phyloP scores from a whole-genome alignment of 345 rosid genomes.

The Eucalyptus erythrocorys region DNA sequence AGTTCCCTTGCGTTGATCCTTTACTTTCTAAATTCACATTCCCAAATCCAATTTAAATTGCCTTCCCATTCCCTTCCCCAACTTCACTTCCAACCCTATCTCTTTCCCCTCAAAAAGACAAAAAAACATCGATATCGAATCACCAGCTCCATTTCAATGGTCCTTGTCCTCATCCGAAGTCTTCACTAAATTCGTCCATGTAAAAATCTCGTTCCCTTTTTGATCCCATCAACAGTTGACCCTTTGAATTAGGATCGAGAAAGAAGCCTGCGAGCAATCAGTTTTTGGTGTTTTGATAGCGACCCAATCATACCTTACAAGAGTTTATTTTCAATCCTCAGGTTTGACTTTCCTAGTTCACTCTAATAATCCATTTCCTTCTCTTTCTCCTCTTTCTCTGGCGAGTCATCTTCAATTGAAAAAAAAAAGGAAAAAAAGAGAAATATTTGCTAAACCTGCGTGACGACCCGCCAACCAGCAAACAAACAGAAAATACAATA shows the following conservation, averaged over 20 bases:
- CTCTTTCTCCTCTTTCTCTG: background rate
- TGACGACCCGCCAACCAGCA: background rate
- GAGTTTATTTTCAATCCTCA: no score
- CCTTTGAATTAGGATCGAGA: no score
- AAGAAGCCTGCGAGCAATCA: background rate
- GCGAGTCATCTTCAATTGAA: background rate
- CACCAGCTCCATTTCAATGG: background rate
- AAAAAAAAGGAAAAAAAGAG: background rate
- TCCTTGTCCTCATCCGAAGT: background rate
- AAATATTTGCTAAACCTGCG: conserved; percentile 5
- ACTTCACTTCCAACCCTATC: conserved; percentile 5
- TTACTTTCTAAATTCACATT: background rate
- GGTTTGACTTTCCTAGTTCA: background rate
- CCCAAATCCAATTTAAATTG: background rate
- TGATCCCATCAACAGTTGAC: rapidly evolving
- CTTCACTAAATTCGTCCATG: background rate
- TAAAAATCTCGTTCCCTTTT: background rate
- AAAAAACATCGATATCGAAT: background rate
- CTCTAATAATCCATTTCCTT: background rate
- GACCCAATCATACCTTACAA: background rate
- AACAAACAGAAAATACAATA: no score
- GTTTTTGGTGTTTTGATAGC: rapidly evolving
- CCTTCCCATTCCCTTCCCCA: background rate
- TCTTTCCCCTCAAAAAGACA: background rate
- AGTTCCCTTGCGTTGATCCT: background rate